Evolutionary conservation across 352 stramenopile species (phyloP), one percentile per base, ranked within the genome.

Genomic region (Globisporangium yorkense): DNA sequence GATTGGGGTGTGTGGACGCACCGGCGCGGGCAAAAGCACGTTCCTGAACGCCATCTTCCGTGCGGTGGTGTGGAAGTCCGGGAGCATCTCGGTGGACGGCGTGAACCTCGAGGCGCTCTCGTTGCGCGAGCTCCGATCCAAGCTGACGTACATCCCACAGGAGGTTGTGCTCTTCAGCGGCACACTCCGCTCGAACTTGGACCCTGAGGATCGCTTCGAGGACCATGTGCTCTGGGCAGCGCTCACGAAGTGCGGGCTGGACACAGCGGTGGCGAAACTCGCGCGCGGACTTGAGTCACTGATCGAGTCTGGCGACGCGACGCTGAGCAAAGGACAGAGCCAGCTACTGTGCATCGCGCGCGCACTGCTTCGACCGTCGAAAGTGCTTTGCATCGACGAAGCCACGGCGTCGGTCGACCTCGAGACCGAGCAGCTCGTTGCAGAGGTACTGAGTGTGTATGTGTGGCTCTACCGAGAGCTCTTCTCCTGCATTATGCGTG

Each of bases 321-420:
- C 70, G 7, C 74, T 96, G 31, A 92, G 82, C 50, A 80, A 83
- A 45, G 87, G 87, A 0, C 79, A 96, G 60, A 68, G 69, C 3
- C 87, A 96, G 56, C 47, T 94, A 20, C 59, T 94, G 21, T 89
- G 81, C 54, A 80, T 94, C 49, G 82, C 81, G 8, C 75, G 87
- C 21, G 87, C 87, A 3, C 57, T 97, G 40, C 56, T 99, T 3
- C 80, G 84, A 29, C 81, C 82, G 16, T 97, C 88, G 20, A 97
- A 97, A 56, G 85, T 99, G 41, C 61, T 99, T 5, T 96, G 96
- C 24, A 80, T 97, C 48, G 92, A 98, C 56, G 92, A 98, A 58
- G 88, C 91, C 1, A 97, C 91, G 29, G 78, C 87, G 2, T 91
- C 79, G 7, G 75, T 99, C 37, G 96, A 98, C 55, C 81, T 92